Percentiles rank a stretch among this genome's conserved stretches.
Evolutionary conservation across 2,329 filamentous ascomycete genomes (phyloP).

Genomic region (Colletotrichum filicis): DNA sequence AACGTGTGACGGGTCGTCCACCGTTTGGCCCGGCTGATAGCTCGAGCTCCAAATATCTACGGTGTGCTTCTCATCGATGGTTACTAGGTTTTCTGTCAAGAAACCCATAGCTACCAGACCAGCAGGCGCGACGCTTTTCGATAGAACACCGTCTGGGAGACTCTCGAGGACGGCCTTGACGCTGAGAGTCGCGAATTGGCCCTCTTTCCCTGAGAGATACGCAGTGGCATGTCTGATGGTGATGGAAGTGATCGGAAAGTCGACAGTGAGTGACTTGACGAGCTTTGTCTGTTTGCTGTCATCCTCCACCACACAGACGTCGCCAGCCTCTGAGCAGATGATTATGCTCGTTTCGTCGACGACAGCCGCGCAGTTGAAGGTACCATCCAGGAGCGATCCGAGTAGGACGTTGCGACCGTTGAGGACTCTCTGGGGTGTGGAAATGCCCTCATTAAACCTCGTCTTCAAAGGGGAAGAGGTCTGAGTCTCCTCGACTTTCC

Average conservation of each 20-base stretch:
- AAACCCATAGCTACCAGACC: conserved; percentile 77
- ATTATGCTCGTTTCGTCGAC: conserved; percentile 81
- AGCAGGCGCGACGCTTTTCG: conserved; percentile 48
- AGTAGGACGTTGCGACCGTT: conserved; percentile 89
- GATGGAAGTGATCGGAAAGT: conserved; percentile 76
- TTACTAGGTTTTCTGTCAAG: conserved; percentile 73
- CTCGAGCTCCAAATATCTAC: conserved; percentile 74
- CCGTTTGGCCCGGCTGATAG: conserved; percentile 53
- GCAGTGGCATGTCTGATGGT: conserved; percentile 68
- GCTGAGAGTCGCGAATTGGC: conserved; percentile 65
- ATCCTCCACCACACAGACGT: conserved; percentile 90
- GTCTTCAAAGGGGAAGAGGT: conserved; percentile 72
- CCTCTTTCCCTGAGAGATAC: conserved; percentile 77
- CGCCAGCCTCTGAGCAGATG: conserved; percentile 87
- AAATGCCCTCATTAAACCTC: conserved; percentile 53
- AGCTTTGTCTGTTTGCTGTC: conserved; percentile 78
- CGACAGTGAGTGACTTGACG: conserved; percentile 71
- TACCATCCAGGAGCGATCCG: conserved; percentile 82
- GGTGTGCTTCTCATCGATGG: conserved; percentile 79
- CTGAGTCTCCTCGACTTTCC: conserved; percentile 80
- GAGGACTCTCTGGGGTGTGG: conserved; percentile 72
- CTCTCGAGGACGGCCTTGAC: conserved; percentile 60
- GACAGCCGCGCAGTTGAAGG: conserved; percentile 81
- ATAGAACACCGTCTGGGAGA: conserved; percentile 51
- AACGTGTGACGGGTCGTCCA: conserved; percentile 55